phyloP scores from a whole-genome alignment of 257 asterid genomes.

The Solanum appendiculatum region DNA sequence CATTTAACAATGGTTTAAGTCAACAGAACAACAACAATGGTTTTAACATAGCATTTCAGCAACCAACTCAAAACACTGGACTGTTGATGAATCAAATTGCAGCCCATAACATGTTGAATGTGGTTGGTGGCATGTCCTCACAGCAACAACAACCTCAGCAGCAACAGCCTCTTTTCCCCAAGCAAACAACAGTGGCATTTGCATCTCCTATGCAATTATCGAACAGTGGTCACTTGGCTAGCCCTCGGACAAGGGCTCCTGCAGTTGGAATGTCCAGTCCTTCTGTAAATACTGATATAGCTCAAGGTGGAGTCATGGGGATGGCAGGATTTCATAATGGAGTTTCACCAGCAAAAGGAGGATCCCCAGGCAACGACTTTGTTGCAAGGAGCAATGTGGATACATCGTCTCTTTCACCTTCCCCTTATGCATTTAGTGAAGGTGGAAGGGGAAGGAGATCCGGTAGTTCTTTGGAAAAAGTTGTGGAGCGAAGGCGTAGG shows the following conservation, averaged over 20 bases:
- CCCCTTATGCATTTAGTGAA: conserved; percentile 57
- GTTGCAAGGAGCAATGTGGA: conserved; percentile 35
- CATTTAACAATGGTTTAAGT: conserved; percentile 26
- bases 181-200: conserved; percentile 55
- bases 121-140: conserved; percentile 20
- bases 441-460: conserved; percentile 40
- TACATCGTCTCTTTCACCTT: conserved; percentile 48
- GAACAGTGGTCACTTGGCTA: conserved; percentile 31
- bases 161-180: conserved; percentile 58
- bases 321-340: conserved; percentile 41
- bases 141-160: conserved; percentile 21
- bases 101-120: conserved; percentile 27
- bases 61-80: conserved; percentile 23
- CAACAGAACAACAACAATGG: conserved; percentile 21
- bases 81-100: conserved; percentile 33
- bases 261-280: conserved; percentile 32
- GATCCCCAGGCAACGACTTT: conserved; percentile 55
- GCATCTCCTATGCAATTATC: conserved; percentile 46
- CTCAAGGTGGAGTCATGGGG: conserved; percentile 32
- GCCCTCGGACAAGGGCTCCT: conserved; percentile 30
- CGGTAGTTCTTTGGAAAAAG: conserved; percentile 27
- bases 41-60: conserved; percentile 45
- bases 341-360: conserved; percentile 28
- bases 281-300: conserved; percentile 14
- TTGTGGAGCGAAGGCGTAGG: conserved; percentile 41